phyloP scores from a whole-genome alignment of 345 rosid genomes.

The Syzygium grande region DNA sequence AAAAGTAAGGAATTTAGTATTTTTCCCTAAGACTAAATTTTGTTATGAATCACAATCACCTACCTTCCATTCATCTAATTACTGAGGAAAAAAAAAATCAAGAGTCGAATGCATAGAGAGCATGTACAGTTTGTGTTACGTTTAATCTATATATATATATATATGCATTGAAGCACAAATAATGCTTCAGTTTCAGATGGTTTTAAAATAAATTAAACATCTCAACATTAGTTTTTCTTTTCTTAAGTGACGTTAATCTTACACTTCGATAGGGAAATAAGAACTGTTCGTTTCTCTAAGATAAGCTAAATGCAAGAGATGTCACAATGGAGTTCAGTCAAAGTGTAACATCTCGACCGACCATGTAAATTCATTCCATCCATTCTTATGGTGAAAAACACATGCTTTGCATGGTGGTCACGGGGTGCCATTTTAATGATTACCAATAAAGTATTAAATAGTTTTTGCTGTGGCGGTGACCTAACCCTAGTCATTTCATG shows the following conservation, averaged over 20 bases:
- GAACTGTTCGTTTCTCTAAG: neutral
- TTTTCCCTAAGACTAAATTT: neutral
- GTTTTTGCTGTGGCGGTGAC: neutral
- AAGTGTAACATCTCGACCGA: neutral
- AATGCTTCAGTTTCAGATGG: neutral
- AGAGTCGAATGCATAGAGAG: no score
- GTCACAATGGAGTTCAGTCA: neutral
- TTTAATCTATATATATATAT: no score
- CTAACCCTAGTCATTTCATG: neutral
- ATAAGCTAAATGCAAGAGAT: neutral
- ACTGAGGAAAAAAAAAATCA: no score
- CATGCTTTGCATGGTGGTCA: neutral
- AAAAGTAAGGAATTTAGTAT: neutral
- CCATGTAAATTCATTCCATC: neutral
- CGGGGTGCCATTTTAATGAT: neutral
- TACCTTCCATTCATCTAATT: no score
- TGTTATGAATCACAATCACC: no score
- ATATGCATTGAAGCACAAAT: neutral
- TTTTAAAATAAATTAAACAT: neutral
- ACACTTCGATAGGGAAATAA: neutral
- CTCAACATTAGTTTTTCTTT: neutral
- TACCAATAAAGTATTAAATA: neutral
- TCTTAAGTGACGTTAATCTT: neutral
- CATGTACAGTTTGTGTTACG: no score
- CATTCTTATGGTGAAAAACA: neutral